Conservation (phyloP, 75 land plant species). For the Chamaecyparis obtusa region DNA sequence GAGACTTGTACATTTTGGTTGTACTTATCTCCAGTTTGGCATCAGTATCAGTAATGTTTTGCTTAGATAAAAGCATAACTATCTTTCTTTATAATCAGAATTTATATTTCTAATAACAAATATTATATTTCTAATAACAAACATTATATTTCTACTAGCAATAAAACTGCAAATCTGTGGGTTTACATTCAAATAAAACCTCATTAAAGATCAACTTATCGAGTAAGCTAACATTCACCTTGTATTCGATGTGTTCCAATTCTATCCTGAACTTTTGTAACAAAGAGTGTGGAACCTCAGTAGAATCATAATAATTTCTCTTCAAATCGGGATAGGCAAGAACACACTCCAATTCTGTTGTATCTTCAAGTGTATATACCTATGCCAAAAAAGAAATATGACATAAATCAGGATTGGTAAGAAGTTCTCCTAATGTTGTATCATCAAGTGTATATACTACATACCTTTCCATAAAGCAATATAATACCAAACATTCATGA, state of each 20-base stretch:
- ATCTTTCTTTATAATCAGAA: background rate
- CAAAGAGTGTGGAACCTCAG: background rate
- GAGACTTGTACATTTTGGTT: too few relatives aligned
- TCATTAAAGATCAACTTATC: background rate
- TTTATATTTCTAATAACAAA: background rate
- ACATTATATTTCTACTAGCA: background rate
- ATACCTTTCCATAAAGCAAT: constrained; percentile 13
- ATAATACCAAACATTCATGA: background rate
- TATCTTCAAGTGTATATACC: constrained; percentile 40
- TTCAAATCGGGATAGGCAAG: constrained; percentile 22
- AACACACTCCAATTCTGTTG: constrained; percentile 24
- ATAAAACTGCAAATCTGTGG: background rate
- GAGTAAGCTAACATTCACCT: background rate
- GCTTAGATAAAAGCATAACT: background rate
- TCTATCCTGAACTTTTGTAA: background rate
- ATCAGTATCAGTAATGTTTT: background rate
- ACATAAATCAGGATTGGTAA: constrained; percentile 14
- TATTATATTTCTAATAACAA: background rate
- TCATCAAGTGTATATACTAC: constrained; percentile 34
- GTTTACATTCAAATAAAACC: background rate
- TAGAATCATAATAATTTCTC: constrained; percentile 9
- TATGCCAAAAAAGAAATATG: background rate
- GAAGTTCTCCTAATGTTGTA: constrained; percentile 16
- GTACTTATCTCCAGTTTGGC: too few relatives aligned
- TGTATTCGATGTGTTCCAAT: background rate